Evolutionary conservation across 2,329 filamentous ascomycete genomes (phyloP), one percentile per base, ranked within the genome.

Genomic region (Zopfia rhizophila): DNA sequence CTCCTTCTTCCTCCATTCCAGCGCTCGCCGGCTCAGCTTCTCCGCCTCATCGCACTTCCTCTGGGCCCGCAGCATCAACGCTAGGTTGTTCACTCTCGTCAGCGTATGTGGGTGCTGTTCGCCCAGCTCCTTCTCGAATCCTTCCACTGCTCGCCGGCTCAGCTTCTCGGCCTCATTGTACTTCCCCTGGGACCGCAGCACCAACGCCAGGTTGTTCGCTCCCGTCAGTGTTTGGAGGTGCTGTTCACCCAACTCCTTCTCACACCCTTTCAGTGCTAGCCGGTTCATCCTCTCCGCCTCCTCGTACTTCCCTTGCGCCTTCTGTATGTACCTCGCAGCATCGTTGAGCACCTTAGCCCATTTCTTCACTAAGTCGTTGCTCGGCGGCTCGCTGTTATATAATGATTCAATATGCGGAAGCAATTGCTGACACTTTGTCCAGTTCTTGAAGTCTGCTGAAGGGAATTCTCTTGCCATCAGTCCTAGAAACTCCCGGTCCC

Each of bases 381-480:
- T 12, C 39, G 8, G 19, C 22, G 47, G 48, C 24, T 51, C 19
- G 11, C 3, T 45, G n/a, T 51, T 12, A 19, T 25, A 52, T 4
- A 56, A 37, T 17, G 24, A 16, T 31, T 58, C 48, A 13, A 44
- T 38, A 28, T 58, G 56, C 19, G 50, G 48, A 41, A 55, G 33
- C 13, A 60, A 50, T 39, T 45, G 27, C 25, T 48, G 31, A 29
- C 48, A 60, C 35, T 51, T 42, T 29, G 17, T 25, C 53, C 48
- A 55, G 19, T 57, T 53, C 33, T 49, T 44, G 28, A 25, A 53
- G 4, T 43, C 18, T 5, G 32, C 43, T 14, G 3, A 36, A 8
- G 55, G 55, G 5, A 60, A 43, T 28, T 50, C 47, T 31, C 28
- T 24, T 24, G 42, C 41, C 40, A 59, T 48, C 13, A 47, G 16